Evolutionary conservation across 1,284 basidiomycete species (phyloP), one percentile per base, ranked within the genome.

Genomic region (Trametes sp.): DNA sequence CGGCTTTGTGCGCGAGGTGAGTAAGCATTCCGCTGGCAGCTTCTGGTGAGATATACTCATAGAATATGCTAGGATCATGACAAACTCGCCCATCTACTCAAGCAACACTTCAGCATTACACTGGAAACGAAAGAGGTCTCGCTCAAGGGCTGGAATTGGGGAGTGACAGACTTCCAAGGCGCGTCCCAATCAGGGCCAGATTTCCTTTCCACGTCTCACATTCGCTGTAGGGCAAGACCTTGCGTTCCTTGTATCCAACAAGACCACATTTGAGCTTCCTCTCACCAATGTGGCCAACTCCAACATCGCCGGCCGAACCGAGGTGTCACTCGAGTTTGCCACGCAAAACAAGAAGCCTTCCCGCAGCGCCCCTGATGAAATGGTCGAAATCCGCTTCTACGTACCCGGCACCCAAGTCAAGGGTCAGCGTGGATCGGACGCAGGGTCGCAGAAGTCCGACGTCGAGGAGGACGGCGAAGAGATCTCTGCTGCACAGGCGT

Each of bases 71-170:
- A 96, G 93, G 94, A 96, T 72, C 89, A 93, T 61, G 94, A 96
- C 65, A 92, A 88, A 70, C 72, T 95, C 8, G 82, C 89, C 10
- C 79, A 83, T 49, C 75, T 95, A n/a, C 77, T 96, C 61, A 95
- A 94, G 75, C 90, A 92, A 69, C 87, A 94, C 78, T 98, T 96
- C 80, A 87, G 86, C 62, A 82, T 96, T 65, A 87, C 90, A 8
- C 82, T 99, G 29, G 97, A 98, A 74, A 86, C 86, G 13, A 90
- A 89, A 74, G 98, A 99, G 71, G 83, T 90, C 21, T 92, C 93
- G 9, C 87, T 96, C 73, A 95, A 95, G 74, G 98, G 98, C 1
- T 99, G 96, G 96, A 99, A 99, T 76, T 99, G 98, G 98, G 98
- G 98, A 19, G 87, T 92, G 42, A 94, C 94, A 3, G 94, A 97